Conservation (phyloP, 257 asterid species). For the Solanum phureja region DNA sequence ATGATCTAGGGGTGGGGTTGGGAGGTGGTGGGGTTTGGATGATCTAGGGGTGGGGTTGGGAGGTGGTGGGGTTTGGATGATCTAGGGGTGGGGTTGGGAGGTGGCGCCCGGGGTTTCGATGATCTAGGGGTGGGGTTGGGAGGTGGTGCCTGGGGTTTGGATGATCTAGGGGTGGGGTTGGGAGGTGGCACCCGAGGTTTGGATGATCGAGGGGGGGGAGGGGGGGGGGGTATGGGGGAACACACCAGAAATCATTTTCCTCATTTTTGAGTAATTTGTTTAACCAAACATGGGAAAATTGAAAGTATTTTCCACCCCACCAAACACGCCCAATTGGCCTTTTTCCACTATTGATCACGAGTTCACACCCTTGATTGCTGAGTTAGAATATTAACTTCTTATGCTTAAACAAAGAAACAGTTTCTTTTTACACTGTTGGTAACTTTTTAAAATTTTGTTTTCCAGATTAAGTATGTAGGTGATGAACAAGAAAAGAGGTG, state of each 20-base stretch:
- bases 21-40: too few species aligned
- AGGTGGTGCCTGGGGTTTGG: too few species aligned
- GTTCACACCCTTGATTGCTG: neutral
- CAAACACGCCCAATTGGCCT: neutral
- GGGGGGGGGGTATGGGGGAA: neutral
- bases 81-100: too few species aligned
- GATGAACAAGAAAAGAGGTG: slow-evolving; percentile 61
- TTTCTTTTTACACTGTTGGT: neutral
- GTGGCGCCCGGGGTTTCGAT: too few species aligned
- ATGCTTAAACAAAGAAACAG: neutral
- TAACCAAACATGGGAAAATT: neutral
- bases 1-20: too few species aligned
- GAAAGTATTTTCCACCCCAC: neutral
- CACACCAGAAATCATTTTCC: neutral
- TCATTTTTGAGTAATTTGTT: neutral
- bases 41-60: too few species aligned
- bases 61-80: too few species aligned
- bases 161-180: too few species aligned
- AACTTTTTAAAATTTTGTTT: neutral
- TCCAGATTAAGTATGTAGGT: slow-evolving; percentile 74
- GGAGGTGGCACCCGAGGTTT: too few species aligned
- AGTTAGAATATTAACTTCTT: neutral
- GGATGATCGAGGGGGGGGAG: too few species aligned
- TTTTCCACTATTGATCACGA: neutral
- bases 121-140: neutral